Base-by-base conservation (phyloP, 2,329 filamentous ascomycete genomes). In the Hypoxylon sp. region DNA sequence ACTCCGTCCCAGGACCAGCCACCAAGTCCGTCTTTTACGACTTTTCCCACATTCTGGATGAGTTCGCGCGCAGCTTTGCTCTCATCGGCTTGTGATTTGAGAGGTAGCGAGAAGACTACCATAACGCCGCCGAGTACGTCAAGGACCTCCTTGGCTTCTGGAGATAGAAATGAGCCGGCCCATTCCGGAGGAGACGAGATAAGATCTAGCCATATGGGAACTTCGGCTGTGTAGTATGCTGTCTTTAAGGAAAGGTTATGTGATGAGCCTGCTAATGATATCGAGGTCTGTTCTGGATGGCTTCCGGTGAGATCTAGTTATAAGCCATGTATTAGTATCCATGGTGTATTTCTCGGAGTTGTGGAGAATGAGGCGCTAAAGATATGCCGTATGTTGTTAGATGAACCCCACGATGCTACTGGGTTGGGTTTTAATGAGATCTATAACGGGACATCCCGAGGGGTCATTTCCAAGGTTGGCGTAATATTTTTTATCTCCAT, bases 131-230 rank as follows among this genome's bases (percentile, higher is more conserved):
- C 90, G 8, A 92, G 80, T 1, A 86, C 89, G 0, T 80, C 80
- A 2, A 91, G 84, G 0, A 92, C 90, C 76, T 91, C 89, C 61
- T 80, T 81, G 0, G 90, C 90, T 74, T 91, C 90, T 0, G 83
- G 78, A 0, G 85, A 84, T 1, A 91, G 83, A 72, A 91, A 92
- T 0, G 86, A 85, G 1, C 77, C 76, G 0, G 87, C 81, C 90
- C 90, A 92, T 37, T 87, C 84, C 2, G 75, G 60, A 0, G 86
- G 82, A 3, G 82, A 80, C 5, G 81, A 74, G 64, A 90, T 82
- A 50, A 90, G 82, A 74, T 92, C 90, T n/a, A 92, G 82, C 90
- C 90, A 92, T 71, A 92, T 82, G 47, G 90, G 88, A 3, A 92
- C 81, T 0, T 82, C 82, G 58, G 88, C 84, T 24, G 79, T 83